These are phyloP conservation scores for Cyanodermella asteris DNA, from an alignment of 2,329 filamentous ascomycete species.

Conservation along the genomic window DNA sequence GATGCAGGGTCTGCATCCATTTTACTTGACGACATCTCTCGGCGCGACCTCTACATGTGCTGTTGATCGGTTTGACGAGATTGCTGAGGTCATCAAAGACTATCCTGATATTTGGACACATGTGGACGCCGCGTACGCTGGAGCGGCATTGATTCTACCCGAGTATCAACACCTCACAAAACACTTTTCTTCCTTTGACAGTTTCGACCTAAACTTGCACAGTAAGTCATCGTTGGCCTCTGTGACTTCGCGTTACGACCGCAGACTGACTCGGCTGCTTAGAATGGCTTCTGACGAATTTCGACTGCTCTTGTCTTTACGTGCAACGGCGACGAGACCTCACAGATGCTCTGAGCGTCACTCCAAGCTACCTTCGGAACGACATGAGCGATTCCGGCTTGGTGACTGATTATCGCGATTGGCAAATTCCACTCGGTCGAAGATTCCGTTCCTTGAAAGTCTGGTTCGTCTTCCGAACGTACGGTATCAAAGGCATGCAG, in stretches of 20 bases:
- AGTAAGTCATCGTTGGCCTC: background rate
- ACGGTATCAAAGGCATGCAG: slow-evolving; percentile 55
- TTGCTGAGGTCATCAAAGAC: slow-evolving; percentile 32
- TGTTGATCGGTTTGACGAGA: slow-evolving; percentile 56
- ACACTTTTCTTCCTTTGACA: slow-evolving; percentile 49
- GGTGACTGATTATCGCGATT: slow-evolving; percentile 89
- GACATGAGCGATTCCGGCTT: slow-evolving; percentile 57
- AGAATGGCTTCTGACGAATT: too few relatives aligned
- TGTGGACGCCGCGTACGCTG: slow-evolving; percentile 82
- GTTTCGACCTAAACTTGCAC: slow-evolving; percentile 73
- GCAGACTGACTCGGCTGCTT: too few relatives aligned
- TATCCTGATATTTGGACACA: slow-evolving; percentile 61
- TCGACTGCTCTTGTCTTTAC: slow-evolving; percentile 40
- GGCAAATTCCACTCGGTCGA: slow-evolving; percentile 83
- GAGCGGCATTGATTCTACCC: slow-evolving; percentile 59
- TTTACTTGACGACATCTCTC: slow-evolving; percentile 64
- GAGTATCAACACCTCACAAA: slow-evolving; percentile 51
- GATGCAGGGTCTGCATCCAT: slow-evolving; percentile 53
- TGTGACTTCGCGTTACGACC: too few relatives aligned
- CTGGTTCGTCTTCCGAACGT: slow-evolving; percentile 79
- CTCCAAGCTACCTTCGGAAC: slow-evolving; percentile 65
- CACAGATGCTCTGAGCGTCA: slow-evolving; percentile 58
- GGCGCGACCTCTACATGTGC: slow-evolving; percentile 80
- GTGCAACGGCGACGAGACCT: slow-evolving; percentile 54
- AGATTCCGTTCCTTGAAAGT: slow-evolving; percentile 79